Evolutionary conservation across 306 rosid genomes (phyloP), one percentile per base, ranked within the genome.

Genomic region (Echinosophora koreensis): DNA sequence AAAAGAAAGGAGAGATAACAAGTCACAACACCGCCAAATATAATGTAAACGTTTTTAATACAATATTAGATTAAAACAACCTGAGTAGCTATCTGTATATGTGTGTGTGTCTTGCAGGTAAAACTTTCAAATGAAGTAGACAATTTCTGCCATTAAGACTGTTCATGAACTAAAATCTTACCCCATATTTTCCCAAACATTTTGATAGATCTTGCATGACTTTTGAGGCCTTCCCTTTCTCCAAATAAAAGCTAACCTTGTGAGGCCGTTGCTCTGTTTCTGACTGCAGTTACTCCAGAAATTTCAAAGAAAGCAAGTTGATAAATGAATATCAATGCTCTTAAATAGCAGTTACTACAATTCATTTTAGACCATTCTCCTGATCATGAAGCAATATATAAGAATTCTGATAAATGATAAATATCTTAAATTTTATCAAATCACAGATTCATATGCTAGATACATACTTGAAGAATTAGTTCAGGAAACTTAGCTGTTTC

Each of bases 171-270:
- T 28, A 66, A 5, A 58, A 30, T 51, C 89, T 90, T 81, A 91
- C 93, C 89, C 96, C 92, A 8, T 83, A 87, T 56, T 87, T 84
- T 77, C 79, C 87, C 34, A 93, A 72, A 69, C 87, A 69, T 47
- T 81, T 76, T 5, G 90, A 84, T 11, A 91, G 86, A 84, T 67
- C 82, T 54, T 84, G 65, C 10, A 80, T 81, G 54, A 89, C 80
- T 65, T 62, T 79, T 49, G 71, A 62, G 47, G 90, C 98, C 77
- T 84, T 71, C 57, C 22, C 86, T 90, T 91, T 86, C 69, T 89
- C 92, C 56, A 93, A 72, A 66, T 72, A 91, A 75, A 93, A 93
- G 96, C 98, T 89, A 77, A 91, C 90, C 78, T 93, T 93, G 87
- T 87, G 92, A 58, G 97, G 92, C 18, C 93, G 85, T 76, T 93